phyloP scores from a whole-genome alignment of 495 filamentous ascomycete genomes.

The Aspergillus sclerotiicarbonarius region DNA sequence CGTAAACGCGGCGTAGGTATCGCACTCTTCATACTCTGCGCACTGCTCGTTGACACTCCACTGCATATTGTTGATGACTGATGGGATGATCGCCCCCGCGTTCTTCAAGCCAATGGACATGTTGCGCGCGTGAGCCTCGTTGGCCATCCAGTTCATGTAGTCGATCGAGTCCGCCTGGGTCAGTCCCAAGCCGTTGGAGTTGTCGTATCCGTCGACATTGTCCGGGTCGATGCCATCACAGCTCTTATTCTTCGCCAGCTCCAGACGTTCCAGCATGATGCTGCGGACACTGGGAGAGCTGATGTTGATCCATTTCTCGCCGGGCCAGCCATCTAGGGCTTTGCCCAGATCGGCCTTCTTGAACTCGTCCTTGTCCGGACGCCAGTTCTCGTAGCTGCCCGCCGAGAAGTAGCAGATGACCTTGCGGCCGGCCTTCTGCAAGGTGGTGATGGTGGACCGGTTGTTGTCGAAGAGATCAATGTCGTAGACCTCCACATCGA shows the following conservation, averaged over 20 bases:
- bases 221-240: slow-evolving; percentile 74
- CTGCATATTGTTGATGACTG: slow-evolving; percentile 56
- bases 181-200: slow-evolving; percentile 55
- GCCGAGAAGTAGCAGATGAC: slow-evolving; percentile 77
- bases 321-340: slow-evolving; percentile 58
- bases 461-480: slow-evolving; percentile 60
- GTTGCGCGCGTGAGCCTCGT: slow-evolving; percentile 43
- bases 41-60: slow-evolving; percentile 77
- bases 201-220: slow-evolving; percentile 66
- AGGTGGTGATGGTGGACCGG: slow-evolving; percentile 38
- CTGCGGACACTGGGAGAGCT: slow-evolving; percentile 53
- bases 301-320: slow-evolving; percentile 65
- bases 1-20: slow-evolving; percentile 55
- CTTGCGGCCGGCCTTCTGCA: slow-evolving; percentile 50
- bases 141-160: slow-evolving; percentile 59
- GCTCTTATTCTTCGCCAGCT: slow-evolving; percentile 55
- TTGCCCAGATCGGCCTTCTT: slow-evolving; percentile 48
- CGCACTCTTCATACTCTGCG: slow-evolving; percentile 57
- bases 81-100: slow-evolving; percentile 54
- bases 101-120: slow-evolving; percentile 67
- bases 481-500: slow-evolving; percentile 55
- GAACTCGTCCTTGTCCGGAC: slow-evolving; percentile 56
- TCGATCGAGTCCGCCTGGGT: slow-evolving; percentile 53
- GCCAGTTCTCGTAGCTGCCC: slow-evolving; percentile 60
- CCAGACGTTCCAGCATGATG: slow-evolving; percentile 59